Percentiles rank a stretch among this genome's conserved stretches.
Evolutionary conservation across 2,329 filamentous ascomycete genomes (phyloP).

Genomic region (Exophiala viscosa): DNA sequence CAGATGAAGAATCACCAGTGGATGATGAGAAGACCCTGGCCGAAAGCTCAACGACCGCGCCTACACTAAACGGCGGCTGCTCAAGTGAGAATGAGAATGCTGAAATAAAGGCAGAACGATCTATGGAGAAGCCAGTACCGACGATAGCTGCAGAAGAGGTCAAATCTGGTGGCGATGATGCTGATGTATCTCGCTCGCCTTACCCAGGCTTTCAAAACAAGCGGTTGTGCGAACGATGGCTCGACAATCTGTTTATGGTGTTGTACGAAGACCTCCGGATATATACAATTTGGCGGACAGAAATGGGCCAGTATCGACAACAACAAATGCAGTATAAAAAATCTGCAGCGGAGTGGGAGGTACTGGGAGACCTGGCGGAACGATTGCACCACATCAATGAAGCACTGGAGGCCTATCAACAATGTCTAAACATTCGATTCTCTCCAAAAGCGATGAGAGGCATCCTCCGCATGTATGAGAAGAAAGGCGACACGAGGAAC

Average conservation of each 20-base stretch:
- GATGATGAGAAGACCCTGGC: slow-evolving; percentile 31
- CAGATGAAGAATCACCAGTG: slow-evolving; percentile 29
- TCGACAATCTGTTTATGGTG: slow-evolving; percentile 99
- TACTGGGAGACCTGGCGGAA: slow-evolving; percentile 86
- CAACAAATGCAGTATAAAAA: slow-evolving; percentile 96
- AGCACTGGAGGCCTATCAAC: slow-evolving; percentile 86
- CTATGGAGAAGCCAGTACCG: slow-evolving; percentile 74
- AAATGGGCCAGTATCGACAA: slow-evolving; percentile 91
- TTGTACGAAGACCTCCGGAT: slow-evolving; percentile 96
- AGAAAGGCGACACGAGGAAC: slow-evolving; percentile 72
- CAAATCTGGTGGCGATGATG: slow-evolving; percentile 69
- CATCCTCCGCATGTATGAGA: slow-evolving; percentile 74
- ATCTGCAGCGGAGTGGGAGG: slow-evolving; percentile 96
- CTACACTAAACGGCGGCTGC: slow-evolving; percentile 33
- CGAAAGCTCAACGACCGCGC: slow-evolving; percentile 29
- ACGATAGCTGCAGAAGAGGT: slow-evolving; percentile 72
- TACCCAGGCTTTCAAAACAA: slow-evolving; percentile 96
- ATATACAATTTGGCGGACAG: slow-evolving; percentile 98
- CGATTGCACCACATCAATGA: slow-evolving; percentile 89
- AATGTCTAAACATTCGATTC: slow-evolving; percentile 82
- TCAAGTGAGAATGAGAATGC: slow-evolving; percentile 24
- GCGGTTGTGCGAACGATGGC: slow-evolving; percentile 92
- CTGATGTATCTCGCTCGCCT: slow-evolving; percentile 63
- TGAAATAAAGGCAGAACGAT: slow-evolving; percentile 32
- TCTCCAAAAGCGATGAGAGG: slow-evolving; percentile 88